Evolutionary conservation across 2,329 filamentous ascomycete genomes (phyloP).

Genomic region (Thelonectria blattea): DNA sequence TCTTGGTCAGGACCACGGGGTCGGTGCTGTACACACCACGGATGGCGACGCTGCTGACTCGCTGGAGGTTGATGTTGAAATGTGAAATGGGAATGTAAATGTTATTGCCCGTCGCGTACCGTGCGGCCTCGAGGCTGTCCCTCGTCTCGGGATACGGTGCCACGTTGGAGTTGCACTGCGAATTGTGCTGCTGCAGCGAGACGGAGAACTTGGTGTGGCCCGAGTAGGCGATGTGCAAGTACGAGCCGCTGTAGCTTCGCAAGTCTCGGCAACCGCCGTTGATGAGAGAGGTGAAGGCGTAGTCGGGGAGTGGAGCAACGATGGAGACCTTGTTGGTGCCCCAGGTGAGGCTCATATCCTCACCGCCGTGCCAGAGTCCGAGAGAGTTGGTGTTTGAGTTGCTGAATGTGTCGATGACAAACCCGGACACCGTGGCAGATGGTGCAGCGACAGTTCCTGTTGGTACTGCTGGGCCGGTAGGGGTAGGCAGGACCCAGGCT

Average conservation of each 20-base stretch:
- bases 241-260: constrained; percentile 62
- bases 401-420: constrained; percentile 68
- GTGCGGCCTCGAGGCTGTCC: constrained; percentile 68
- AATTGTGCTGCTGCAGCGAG: constrained; percentile 71
- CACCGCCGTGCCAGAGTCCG: constrained; percentile 70
- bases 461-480: constrained; percentile 48
- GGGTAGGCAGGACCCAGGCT: constrained; percentile 55
- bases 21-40: constrained; percentile 67
- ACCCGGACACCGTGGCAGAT: constrained; percentile 51
- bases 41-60: constrained; percentile 64
- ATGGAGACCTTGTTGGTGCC: constrained; percentile 56
- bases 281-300: constrained; percentile 66
- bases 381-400: constrained; percentile 61
- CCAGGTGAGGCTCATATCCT: constrained; percentile 62
- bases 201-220: constrained; percentile 69
- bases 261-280: constrained; percentile 49
- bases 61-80: constrained; percentile 65
- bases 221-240: constrained; percentile 68
- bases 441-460: constrained; percentile 58
- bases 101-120: constrained; percentile 60
- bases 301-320: constrained; percentile 50
- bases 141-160: constrained; percentile 70
- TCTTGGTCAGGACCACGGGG: constrained; percentile 57
- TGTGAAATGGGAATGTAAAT: constrained; percentile 72
- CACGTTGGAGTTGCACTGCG: constrained; percentile 58